A percentile compares a stretch with the other conserved stretches of the same genome.
phyloP scores from a whole-genome alignment of 306 rosid species.

The Quercus mongolica region DNA sequence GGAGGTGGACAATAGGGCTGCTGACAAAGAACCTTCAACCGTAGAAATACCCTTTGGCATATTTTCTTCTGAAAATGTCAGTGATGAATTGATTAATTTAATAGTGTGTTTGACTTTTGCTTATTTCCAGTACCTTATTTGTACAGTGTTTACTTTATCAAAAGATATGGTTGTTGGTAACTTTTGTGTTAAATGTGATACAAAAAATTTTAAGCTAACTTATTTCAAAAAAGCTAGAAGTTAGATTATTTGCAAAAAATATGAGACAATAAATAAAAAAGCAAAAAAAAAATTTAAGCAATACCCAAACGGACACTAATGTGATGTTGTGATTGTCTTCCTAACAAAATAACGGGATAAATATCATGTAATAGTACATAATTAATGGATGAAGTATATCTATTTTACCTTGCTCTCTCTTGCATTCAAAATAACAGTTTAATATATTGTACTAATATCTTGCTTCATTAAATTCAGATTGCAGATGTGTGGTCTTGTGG shows the following conservation, averaged over 20 bases:
- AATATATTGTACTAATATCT: not conserved
- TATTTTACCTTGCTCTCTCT: not conserved
- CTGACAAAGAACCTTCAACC: not conserved
- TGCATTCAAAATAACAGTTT: not conserved
- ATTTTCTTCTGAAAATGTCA: not conserved
- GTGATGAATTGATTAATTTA: not conserved
- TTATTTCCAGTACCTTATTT: no score
- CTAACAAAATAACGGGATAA: not conserved
- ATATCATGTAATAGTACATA: not conserved
- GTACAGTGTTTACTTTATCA: no score
- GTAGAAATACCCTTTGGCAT: not conserved
- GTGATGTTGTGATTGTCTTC: not conserved
- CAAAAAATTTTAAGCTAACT: no score
- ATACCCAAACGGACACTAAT: no score
- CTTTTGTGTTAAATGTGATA: no score
- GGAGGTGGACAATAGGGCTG: not conserved
- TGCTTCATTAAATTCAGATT: slow-evolving; percentile 44
- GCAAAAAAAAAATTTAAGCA: no score
- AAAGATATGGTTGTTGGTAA: no score
- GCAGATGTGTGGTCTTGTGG: slow-evolving; percentile 99
- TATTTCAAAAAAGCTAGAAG: no score
- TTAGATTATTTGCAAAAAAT: no score
- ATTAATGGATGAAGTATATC: not conserved
- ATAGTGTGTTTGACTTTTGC: no score
- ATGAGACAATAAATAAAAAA: no score